Base-by-base conservation (phyloP, 345 rosid genomes). In the Aurinia saxatilis region DNA sequence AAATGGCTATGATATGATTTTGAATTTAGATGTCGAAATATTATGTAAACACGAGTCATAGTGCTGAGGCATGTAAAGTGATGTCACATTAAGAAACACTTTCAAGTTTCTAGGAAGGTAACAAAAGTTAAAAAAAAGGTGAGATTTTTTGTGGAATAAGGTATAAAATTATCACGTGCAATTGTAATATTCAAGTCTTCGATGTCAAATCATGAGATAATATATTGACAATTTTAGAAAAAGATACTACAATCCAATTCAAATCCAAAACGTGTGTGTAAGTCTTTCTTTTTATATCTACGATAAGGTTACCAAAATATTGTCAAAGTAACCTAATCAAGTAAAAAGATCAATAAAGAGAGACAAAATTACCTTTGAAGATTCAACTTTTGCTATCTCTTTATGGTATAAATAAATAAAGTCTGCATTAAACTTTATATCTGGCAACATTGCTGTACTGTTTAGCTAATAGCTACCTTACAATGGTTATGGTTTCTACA, bases 41-140 rank as follows among this genome's bases (percentile, higher is more conserved):
- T 21, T 21, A 11, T 59, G 29, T 35, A 51, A 51, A 42, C 47
- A 68, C 46, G 48, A 52, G 55, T 34, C 55, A 1, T 35, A 60
- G 73, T 68, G 66, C 34, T 25, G 27, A 42, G 47, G 21, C 47
- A 19, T 58, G 42, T 30, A 46, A 41, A 52, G 73, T 45, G 73
- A 61, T 62, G 57, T 53, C 73, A 48, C 62, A 58, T 69, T 69
- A 53, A 61, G 55, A 18, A 61, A 27, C 63, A 61, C 36, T 53
- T 53, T 61, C 47, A 27, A 27, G 49, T 53, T 52, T 60, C n/a
- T 45, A 9, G 21, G 66, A 68, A 53, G 62, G 8, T 45, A 10
- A 2, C 2, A 44, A 52, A 49, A 34, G 39, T 60, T n/a, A 2
- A 2, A 2, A 27, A 1, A 42, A 25, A 16, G 37, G 6, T 34